phyloP scores from a whole-genome alignment of 768 basidiomycete genomes.

The Lyophyllum semitale region DNA sequence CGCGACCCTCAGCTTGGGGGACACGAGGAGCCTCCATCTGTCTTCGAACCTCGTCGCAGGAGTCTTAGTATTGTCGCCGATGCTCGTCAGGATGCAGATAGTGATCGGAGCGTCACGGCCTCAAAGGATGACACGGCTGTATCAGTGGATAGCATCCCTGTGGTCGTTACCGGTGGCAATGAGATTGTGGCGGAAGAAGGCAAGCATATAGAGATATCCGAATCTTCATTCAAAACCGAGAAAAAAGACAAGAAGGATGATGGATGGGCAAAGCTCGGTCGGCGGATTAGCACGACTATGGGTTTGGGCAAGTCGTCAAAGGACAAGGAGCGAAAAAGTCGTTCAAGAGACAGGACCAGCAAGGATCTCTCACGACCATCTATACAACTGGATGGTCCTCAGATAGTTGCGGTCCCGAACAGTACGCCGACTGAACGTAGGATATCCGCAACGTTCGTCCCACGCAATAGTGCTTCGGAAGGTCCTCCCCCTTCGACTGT shows the following conservation, averaged over 20 bases:
- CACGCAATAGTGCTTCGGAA: conserved; percentile 5
- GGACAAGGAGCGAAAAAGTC: conserved; percentile 36
- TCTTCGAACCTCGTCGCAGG: conserved; percentile 40
- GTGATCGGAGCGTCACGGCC: conserved; percentile 7
- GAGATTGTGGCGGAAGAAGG: conserved; percentile 29
- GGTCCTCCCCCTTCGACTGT: conserved; percentile 7
- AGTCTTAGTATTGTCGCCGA: conserved; percentile 43
- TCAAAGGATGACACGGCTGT: conserved; percentile 18
- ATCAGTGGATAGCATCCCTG: conserved; percentile 25
- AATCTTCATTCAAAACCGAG: conserved; percentile 31
- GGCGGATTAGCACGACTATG: conserved; percentile 63
- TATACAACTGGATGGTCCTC: neutral
- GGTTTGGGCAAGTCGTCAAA: conserved; percentile 42
- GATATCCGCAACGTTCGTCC: conserved; percentile 1
- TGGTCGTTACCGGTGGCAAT: conserved; percentile 21
- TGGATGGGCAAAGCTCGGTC: conserved; percentile 65
- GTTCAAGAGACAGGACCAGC: conserved; percentile 30
- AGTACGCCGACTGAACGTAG: conserved; percentile 4
- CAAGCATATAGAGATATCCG: conserved; percentile 38
- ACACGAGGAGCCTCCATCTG: conserved; percentile 36
- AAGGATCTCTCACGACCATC: conserved; percentile 5
- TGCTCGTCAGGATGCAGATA: conserved; percentile 15
- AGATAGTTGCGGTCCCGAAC: conserved; percentile 3
- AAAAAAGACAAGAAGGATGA: conserved; percentile 38
- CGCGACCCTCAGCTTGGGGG: conserved; percentile 28